Evolutionary conservation across 2,329 filamentous ascomycete genomes (phyloP).

Genomic region (Beauveria sp.): DNA sequence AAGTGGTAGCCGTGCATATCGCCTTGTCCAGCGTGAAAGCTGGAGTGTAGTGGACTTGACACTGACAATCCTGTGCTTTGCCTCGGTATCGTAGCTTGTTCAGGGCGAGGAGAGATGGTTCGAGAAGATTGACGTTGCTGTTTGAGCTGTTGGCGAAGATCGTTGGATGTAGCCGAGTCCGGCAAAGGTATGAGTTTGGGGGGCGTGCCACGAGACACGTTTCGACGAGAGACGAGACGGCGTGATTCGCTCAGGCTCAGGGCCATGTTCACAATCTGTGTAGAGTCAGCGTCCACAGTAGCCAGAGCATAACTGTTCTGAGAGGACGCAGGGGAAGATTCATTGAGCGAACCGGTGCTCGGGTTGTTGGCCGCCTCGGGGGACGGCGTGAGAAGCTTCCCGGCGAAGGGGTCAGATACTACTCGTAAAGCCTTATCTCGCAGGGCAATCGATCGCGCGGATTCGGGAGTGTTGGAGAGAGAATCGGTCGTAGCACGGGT

Average conservation of each 20-base stretch:
- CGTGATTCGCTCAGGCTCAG: conserved; percentile 79
- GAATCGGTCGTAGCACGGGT: background rate
- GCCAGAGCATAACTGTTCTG: conserved; percentile 18
- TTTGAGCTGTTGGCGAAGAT: conserved; percentile 61
- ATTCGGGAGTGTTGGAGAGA: background rate
- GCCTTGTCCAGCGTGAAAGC: conserved; percentile 35
- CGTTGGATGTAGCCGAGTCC: conserved; percentile 46
- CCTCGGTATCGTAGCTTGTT: conserved; percentile 33
- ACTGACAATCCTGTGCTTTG: conserved; percentile 32
- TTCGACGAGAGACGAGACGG: conserved; percentile 54
- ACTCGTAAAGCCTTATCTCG: background rate
- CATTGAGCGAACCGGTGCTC: conserved; percentile 1
- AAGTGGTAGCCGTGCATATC: conserved; percentile 55
- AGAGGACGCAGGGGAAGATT: conserved; percentile 1
- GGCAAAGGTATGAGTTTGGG: conserved; percentile 46
- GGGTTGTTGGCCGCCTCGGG: background rate
- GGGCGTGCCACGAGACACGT: conserved; percentile 42
- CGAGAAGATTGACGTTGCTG: conserved; percentile 59
- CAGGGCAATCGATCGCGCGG: background rate
- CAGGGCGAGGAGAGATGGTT: conserved; percentile 52
- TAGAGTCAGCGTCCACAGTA: conserved; percentile 63
- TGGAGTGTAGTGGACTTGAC: conserved; percentile 38
- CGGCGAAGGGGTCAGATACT: background rate
- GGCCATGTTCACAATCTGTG: conserved; percentile 89
- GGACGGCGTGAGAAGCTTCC: background rate